Conservation (phyloP, 2,329 filamentous ascomycete species). For the Ceratocystis huliohia region DNA sequence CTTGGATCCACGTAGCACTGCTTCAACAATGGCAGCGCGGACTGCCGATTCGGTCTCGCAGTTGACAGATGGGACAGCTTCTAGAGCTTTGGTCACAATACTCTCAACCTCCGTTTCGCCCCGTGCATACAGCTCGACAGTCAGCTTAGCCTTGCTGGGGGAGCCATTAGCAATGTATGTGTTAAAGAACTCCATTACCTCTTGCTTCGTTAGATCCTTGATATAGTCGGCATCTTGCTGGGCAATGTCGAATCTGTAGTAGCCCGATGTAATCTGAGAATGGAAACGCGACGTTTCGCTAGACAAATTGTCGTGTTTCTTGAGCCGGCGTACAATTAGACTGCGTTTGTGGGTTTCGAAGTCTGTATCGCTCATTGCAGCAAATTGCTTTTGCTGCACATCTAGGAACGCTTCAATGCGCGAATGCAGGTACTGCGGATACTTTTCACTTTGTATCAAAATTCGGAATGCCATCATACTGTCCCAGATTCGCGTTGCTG, state of each 20-base stretch:
- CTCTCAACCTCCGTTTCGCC: slow-evolving; percentile 30
- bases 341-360: slow-evolving; percentile 89
- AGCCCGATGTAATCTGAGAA: slow-evolving; percentile 64
- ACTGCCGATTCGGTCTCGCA: slow-evolving; percentile 22
- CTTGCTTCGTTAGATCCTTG: slow-evolving; percentile 59
- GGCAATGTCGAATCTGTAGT: slow-evolving; percentile 76
- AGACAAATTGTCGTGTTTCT: slow-evolving; percentile 84
- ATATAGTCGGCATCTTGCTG: slow-evolving; percentile 66
- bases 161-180: slow-evolving; percentile 66
- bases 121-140: slow-evolving; percentile 72
- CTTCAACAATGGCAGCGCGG: slow-evolving; percentile 17
- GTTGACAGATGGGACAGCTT: neutral
- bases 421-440: slow-evolving; percentile 68
- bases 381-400: slow-evolving; percentile 51
- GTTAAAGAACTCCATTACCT: slow-evolving; percentile 68
- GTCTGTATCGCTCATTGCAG: slow-evolving; percentile 65
- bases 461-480: slow-evolving; percentile 78
- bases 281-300: slow-evolving; percentile 74
- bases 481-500: slow-evolving; percentile 56
- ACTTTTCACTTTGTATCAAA: slow-evolving; percentile 84
- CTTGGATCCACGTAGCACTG: slow-evolving; percentile 14
- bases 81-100: slow-evolving; percentile 14
- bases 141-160: slow-evolving; percentile 61
- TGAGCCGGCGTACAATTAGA: slow-evolving; percentile 70
- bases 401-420: slow-evolving; percentile 77